Evolutionary conservation across 495 filamentous ascomycete genomes (phyloP).

Genomic region (Alectoria sarmentosa): DNA sequence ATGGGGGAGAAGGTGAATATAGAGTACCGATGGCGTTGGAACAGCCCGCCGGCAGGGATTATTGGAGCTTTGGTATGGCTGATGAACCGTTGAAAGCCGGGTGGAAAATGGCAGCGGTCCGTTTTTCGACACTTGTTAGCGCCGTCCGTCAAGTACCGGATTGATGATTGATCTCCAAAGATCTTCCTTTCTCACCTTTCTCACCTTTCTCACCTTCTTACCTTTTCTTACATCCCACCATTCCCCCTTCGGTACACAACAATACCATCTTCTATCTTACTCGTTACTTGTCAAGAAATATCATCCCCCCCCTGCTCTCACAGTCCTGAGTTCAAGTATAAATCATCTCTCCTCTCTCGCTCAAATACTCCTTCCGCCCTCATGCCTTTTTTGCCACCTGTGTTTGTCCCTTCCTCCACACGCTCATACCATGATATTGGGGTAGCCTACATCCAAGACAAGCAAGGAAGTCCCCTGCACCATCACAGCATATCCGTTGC

Average conservation of each 20-base stretch:
- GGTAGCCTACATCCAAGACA: neutral
- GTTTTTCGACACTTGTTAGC: constrained; percentile 15
- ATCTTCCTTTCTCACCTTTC: constrained; percentile 15
- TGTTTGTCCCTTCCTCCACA: neutral
- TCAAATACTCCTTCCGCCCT: neutral
- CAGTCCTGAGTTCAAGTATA: neutral
- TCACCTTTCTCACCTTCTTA: neutral
- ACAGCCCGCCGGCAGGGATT: neutral
- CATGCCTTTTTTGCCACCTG: constrained; percentile 4
- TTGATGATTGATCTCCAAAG: constrained; percentile 20
- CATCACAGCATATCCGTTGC: neutral
- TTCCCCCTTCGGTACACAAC: neutral
- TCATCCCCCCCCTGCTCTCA: neutral
- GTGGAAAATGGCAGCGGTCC: constrained; percentile 16
- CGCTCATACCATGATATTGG: constrained; percentile 3
- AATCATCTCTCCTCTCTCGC: neutral
- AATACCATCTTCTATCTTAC: neutral
- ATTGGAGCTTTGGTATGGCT: neutral
- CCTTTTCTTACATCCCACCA: neutral
- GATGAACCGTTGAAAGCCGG: constrained; percentile 13
- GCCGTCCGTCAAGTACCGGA: constrained; percentile 6
- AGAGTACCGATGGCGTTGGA: neutral
- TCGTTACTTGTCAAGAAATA: too few species aligned
- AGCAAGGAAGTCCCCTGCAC: neutral
- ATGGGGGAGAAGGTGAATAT: neutral